These are phyloP conservation scores for Danielia reshetovae DNA, from an alignment of 805 yeast genomes.

Conservation along the genomic window DNA sequence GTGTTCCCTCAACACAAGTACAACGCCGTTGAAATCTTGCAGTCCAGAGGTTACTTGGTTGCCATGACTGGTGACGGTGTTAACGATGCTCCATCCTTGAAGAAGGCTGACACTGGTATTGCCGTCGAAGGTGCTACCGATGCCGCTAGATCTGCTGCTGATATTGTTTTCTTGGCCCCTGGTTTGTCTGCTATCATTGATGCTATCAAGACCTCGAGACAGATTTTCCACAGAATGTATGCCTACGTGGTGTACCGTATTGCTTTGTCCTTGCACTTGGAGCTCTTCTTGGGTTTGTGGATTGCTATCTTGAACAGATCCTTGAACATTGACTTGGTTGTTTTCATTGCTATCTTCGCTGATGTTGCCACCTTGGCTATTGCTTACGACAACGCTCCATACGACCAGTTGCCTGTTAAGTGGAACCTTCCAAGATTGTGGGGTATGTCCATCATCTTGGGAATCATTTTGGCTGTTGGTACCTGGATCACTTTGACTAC, in stretches of 20 bases:
- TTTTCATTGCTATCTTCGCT: slow-evolving; percentile 95
- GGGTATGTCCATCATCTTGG: slow-evolving; percentile 92
- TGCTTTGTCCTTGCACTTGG: slow-evolving; percentile 92
- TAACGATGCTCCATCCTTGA: slow-evolving; percentile 95
- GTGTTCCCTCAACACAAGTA: slow-evolving; percentile 98
- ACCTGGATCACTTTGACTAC: slow-evolving; percentile 94
- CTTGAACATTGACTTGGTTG: slow-evolving; percentile 85
- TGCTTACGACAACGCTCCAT: slow-evolving; percentile 97
- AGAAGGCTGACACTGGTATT: slow-evolving; percentile 86
- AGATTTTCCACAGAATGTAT: slow-evolving; percentile 98
- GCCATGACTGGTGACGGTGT: slow-evolving; percentile 99
- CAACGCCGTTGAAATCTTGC: slow-evolving; percentile 92
- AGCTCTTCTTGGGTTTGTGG: slow-evolving; percentile 93
- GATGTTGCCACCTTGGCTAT: slow-evolving; percentile 96
- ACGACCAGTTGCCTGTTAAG: slow-evolving; percentile 87
- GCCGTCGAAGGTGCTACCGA: slow-evolving; percentile 98
- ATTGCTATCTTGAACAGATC: slow-evolving; percentile 88
- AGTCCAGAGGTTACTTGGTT: slow-evolving; percentile 93
- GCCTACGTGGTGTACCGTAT: slow-evolving; percentile 97
- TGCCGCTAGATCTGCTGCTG: slow-evolving; percentile 96
- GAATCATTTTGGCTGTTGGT: slow-evolving; percentile 82
- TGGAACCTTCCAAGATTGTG: slow-evolving; percentile 97
- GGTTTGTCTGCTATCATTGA: slow-evolving; percentile 94
- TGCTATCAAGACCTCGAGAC: slow-evolving; percentile 88
- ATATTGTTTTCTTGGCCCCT: slow-evolving; percentile 88